Conservation (phyloP, 1,284 basidiomycete genomes). For the Veloporphyrellus conicus region DNA sequence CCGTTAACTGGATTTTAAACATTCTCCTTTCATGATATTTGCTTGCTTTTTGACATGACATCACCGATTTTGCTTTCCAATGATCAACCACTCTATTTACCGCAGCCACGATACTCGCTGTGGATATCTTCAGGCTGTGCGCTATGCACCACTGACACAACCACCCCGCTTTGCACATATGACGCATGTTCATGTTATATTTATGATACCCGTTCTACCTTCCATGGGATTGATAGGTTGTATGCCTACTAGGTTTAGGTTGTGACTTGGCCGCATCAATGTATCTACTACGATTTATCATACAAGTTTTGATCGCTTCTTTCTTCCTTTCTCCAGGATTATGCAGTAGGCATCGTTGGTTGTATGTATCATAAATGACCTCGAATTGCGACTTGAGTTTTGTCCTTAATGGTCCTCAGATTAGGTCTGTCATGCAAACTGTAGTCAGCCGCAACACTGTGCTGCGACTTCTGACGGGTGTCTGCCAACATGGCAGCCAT, state of each 20-base stretch:
- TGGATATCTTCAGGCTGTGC: constrained; percentile 3
- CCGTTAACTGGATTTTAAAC: not conserved
- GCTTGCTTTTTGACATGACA: constrained; percentile 14
- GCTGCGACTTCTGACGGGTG: not conserved
- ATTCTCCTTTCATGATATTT: constrained; percentile 6
- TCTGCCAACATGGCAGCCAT: not conserved
- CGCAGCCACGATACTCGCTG: not conserved
- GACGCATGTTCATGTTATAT: constrained; percentile 14
- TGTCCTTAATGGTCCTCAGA: no score
- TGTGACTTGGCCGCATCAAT: not conserved
- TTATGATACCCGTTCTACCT: constrained; percentile 14
- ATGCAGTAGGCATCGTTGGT: no score
- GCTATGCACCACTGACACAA: constrained; percentile 5
- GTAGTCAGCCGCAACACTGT: no score
- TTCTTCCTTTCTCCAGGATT: no score
- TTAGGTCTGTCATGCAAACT: no score
- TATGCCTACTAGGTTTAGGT: constrained; percentile 20
- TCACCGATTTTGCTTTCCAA: constrained; percentile 6
- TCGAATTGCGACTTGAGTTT: no score
- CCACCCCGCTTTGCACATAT: constrained; percentile 7
- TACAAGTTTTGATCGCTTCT: not conserved
- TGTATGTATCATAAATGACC: not conserved
- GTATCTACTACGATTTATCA: constrained; percentile 15
- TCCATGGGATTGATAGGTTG: constrained; percentile 13
- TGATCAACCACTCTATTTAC: not conserved